Conservation (phyloP, 2,329 filamentous ascomycete genomes). For the Dactylellina cionopaga region DNA sequence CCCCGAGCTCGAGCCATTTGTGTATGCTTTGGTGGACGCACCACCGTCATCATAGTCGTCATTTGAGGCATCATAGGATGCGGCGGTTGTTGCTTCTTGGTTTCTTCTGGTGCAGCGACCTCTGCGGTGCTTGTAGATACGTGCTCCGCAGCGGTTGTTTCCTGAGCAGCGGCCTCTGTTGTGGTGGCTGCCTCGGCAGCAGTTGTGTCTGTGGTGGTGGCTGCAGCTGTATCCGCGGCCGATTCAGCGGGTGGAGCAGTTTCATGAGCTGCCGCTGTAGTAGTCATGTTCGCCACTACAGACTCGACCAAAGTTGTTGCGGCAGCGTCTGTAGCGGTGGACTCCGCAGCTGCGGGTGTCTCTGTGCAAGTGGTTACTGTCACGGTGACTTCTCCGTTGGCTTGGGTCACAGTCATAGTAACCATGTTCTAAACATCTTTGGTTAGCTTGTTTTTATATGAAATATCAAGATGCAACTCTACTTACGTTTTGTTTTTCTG, state of each 20-base stretch:
- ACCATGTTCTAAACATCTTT: neutral
- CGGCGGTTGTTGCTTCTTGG: slow-evolving; percentile 4
- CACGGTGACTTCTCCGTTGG: slow-evolving; percentile 12
- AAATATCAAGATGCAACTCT: neutral
- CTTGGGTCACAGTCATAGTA: slow-evolving; percentile 19
- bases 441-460: neutral
- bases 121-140: neutral
- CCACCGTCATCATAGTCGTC: slow-evolving; percentile 30
- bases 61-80: neutral
- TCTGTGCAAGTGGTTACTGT: slow-evolving; percentile 30
- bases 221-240: no score
- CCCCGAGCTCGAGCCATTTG: no score
- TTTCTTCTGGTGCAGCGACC: neutral
- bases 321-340: neutral
- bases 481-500: slow-evolving; percentile 23
- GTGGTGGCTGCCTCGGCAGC: neutral
- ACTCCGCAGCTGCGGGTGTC: neutral
- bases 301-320: neutral
- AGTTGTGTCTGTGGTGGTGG: neutral
- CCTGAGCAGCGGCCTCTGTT: neutral
- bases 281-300: neutral
- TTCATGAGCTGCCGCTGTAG: neutral
- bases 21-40: slow-evolving; percentile 22
- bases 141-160: neutral
- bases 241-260: neutral